A percentile compares a stretch with the other conserved stretches of the same genome.
phyloP scores from a whole-genome alignment of 805 yeast genomes.

The Candida ovalis region DNA sequence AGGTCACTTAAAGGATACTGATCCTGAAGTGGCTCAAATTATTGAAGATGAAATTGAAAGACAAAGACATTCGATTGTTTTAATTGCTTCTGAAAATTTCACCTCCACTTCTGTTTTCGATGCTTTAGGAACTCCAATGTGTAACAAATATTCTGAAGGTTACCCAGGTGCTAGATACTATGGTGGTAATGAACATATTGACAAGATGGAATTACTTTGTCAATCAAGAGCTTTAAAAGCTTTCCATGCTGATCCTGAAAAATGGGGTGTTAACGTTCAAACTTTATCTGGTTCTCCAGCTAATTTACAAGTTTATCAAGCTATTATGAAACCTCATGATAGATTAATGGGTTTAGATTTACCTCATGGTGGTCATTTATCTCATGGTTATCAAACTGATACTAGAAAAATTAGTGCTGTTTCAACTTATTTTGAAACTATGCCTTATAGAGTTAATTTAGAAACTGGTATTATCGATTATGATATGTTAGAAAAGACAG shows the following conservation, averaged over 20 bases:
- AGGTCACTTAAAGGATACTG: conserved; percentile 58
- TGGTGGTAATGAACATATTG: conserved; percentile 96
- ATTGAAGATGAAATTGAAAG: conserved; percentile 75
- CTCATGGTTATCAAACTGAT: conserved; percentile 95
- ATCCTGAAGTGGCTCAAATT: conserved; percentile 75
- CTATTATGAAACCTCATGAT: conserved; percentile 83
- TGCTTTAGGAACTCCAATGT: conserved; percentile 92
- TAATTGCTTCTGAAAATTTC: conserved; percentile 95
- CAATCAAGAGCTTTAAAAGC: conserved; percentile 89
- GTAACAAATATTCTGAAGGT: conserved; percentile 97
- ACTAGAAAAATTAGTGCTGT: conserved; percentile 85
- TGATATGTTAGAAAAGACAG: conserved; percentile 78
- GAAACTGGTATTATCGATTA: conserved; percentile 90
- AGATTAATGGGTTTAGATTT: conserved; percentile 96
- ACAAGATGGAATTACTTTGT: conserved; percentile 83
- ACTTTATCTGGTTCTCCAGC: conserved; percentile 96
- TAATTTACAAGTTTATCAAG: conserved; percentile 87
- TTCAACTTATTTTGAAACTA: conserved; percentile 92
- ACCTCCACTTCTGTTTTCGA: conserved; percentile 95
- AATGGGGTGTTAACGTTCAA: conserved; percentile 99
- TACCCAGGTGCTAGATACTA: conserved; percentile 97
- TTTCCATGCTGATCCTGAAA: conserved; percentile 65
- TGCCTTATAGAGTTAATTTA: conserved; percentile 92
- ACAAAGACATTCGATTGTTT: conserved; percentile 86
- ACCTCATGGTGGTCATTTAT: conserved; percentile 98